A percentile compares a stretch with the other conserved stretches of the same genome.
Evolutionary conservation across 768 basidiomycete genomes (phyloP).

Genomic region (Lyophyllum shimeji): DNA sequence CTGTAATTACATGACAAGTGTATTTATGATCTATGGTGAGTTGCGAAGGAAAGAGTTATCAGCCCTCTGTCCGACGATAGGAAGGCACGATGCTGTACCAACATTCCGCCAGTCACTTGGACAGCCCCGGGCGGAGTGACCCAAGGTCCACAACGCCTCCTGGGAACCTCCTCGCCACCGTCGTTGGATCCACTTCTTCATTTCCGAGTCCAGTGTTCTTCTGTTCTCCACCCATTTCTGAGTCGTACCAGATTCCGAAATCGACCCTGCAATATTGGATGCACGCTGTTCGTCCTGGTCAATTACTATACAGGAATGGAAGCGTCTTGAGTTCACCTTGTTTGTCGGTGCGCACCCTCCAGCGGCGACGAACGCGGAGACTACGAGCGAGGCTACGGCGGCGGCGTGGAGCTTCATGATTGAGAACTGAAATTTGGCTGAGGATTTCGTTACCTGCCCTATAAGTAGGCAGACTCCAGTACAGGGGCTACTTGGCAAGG

Average conservation of each 20-base stretch:
- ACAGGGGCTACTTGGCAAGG: not conserved
- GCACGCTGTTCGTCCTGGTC: not conserved
- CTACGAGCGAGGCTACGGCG: not conserved
- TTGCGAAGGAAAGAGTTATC: not conserved
- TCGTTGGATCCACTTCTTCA: not conserved
- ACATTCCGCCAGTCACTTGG: too few relatives aligned
- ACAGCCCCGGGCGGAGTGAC: not conserved
- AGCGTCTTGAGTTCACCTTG: not conserved
- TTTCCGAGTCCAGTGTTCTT: conserved; percentile 1
- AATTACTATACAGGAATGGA: too few relatives aligned
- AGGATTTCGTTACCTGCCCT: not conserved
- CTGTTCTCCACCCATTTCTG: not conserved
- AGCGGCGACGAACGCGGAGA: not conserved
- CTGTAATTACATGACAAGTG: not conserved
- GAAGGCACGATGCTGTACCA: not conserved
- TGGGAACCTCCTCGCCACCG: not conserved
- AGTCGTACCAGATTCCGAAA: not conserved
- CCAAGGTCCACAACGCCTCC: not conserved
- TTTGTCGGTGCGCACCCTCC: not conserved
- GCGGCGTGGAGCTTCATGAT: not conserved
- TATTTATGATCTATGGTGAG: not conserved
- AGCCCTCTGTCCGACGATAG: not conserved
- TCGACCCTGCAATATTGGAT: not conserved
- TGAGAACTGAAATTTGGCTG: not conserved
- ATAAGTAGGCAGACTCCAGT: not conserved